Evolutionary conservation across 257 asterid genomes (phyloP), one percentile per base, ranked within the genome.

Genomic region (Nemophila menziesii): DNA sequence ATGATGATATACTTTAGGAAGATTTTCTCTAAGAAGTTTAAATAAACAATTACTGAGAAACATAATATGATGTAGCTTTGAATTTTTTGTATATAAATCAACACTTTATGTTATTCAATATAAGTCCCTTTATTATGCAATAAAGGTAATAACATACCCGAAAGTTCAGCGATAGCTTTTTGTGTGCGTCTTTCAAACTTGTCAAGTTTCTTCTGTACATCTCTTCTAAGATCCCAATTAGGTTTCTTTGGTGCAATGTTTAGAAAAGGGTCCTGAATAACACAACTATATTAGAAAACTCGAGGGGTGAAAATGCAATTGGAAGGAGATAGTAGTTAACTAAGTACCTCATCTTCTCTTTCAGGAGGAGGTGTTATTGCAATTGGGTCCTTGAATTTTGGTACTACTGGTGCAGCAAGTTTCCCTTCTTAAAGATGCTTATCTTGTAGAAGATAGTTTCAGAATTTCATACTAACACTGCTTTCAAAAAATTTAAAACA

Each of bases 171-270:
- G 72, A 81, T 68, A 20, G 94, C 79, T 69, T 90, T 90, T 49
- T 80, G 95, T 39, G 98, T 81, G 46, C 94, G 79, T 40, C 72
- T 79, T 50, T 90, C 98, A 21, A 85, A 87, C 74, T 90, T 81
- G 62, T 90, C 94, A 20, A 90, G 87, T 64, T 69, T 86, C 71
- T 77, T 90, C 59, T 85, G 98, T 44, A 84, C 93, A 69, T 90
- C 96, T 71, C 94, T 75, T 36, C 92, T 59, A 54, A 90, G 74
- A 57, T 90, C 98, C 98, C 98, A 85, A 57, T 90, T 90, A 10
- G 96, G 94, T 57, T 90, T 90, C 70, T 90, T 90, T 13, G 98
- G 98, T 44, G 92, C 98, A 64, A 90, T 85, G 66, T 80, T 86
- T 19, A 90, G 68, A 70, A 90, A 81, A 3, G 96, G 98, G 43